These are phyloP conservation scores for Hymenoscyphus fraxineus DNA, from an alignment of 2,329 filamentous ascomycete genomes.

Conservation along the genomic window DNA sequence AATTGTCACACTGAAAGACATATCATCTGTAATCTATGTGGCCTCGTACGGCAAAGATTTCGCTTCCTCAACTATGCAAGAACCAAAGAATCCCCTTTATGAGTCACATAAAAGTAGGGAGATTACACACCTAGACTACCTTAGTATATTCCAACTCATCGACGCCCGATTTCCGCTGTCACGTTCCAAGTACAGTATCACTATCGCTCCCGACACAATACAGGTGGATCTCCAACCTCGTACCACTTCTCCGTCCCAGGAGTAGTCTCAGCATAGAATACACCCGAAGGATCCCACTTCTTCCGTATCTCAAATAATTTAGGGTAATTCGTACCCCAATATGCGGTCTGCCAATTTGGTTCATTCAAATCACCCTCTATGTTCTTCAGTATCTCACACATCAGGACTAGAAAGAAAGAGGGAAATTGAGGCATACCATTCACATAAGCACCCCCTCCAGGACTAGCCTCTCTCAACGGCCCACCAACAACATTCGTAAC, in stretches of 20 bases:
- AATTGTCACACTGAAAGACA: too few relatives aligned
- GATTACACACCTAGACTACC: too few relatives aligned
- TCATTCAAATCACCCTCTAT: conserved; percentile 25
- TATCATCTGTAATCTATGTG: too few relatives aligned
- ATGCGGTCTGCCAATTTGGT: conserved; percentile 18
- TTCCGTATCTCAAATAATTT: conserved; percentile 29
- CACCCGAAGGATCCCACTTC: conserved; percentile 24
- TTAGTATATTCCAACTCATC: too few relatives aligned
- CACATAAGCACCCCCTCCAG: conserved; percentile 13
- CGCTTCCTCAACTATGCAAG: too few relatives aligned
- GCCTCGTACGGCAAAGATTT: too few relatives aligned
- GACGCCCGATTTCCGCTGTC: background rate
- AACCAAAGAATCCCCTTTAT: too few relatives aligned
- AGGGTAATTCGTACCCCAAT: conserved; percentile 20
- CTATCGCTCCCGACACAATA: background rate
- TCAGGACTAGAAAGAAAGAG: background rate
- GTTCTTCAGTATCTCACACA: background rate
- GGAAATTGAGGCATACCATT: conserved; percentile 25
- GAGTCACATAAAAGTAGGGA: too few relatives aligned
- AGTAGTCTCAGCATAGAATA: conserved; percentile 31
- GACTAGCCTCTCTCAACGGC: conserved; percentile 20
- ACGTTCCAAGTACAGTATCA: background rate
- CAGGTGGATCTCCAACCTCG: background rate
- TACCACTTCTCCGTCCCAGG: conserved; percentile 6
- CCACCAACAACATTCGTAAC: conserved; percentile 2